A percentile compares a stretch with the other conserved stretches of the same genome.
Evolutionary conservation across 2,329 filamentous ascomycete species (phyloP).

Genomic region (Drechslerella stenobrocha): DNA sequence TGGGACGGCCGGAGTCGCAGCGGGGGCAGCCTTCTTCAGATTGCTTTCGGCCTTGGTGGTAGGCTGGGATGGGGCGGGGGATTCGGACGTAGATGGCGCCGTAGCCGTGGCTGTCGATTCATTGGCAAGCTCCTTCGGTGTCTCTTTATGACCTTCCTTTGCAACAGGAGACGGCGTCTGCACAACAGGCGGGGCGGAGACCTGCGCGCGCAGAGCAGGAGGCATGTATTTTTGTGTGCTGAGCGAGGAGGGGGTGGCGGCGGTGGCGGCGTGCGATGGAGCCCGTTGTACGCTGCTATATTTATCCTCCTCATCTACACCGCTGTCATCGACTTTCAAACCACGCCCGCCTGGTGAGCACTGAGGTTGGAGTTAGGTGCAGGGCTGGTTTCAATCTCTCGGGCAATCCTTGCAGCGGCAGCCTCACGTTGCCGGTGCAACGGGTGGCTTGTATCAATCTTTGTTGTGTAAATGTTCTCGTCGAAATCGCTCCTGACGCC

Average conservation of each 20-base stretch:
- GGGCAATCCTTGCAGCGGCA: constrained; percentile 77
- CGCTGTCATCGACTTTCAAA: constrained; percentile 67
- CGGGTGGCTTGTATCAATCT: constrained; percentile 81
- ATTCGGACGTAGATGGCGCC: constrained; percentile 13
- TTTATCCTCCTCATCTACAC: constrained; percentile 88
- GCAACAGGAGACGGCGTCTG: constrained; percentile 51
- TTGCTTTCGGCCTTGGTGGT: constrained; percentile 55
- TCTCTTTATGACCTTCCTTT: constrained; percentile 28
- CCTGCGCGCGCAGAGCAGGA: constrained; percentile 75
- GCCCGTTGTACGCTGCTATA: constrained; percentile 80
- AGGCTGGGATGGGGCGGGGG: constrained; percentile 27
- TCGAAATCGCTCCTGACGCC: constrained; percentile 88
- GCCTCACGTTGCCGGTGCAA: constrained; percentile 77
- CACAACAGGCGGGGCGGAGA: constrained; percentile 53
- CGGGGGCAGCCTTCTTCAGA: constrained; percentile 55
- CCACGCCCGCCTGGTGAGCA: constrained; percentile 79
- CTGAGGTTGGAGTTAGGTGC: constrained; percentile 68
- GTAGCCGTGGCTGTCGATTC: constrained; percentile 5
- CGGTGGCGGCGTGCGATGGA: constrained; percentile 59
- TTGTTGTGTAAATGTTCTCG: constrained; percentile 91
- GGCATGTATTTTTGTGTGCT: constrained; percentile 79
- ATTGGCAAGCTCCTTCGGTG: constrained; percentile 16
- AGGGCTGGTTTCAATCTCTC: constrained; percentile 73
- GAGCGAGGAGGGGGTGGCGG: constrained; percentile 59
- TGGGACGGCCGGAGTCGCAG: constrained; percentile 38